phyloP scores from a whole-genome alignment of 208 protist genomes.

The Kentomonas sorsogonicus region DNA sequence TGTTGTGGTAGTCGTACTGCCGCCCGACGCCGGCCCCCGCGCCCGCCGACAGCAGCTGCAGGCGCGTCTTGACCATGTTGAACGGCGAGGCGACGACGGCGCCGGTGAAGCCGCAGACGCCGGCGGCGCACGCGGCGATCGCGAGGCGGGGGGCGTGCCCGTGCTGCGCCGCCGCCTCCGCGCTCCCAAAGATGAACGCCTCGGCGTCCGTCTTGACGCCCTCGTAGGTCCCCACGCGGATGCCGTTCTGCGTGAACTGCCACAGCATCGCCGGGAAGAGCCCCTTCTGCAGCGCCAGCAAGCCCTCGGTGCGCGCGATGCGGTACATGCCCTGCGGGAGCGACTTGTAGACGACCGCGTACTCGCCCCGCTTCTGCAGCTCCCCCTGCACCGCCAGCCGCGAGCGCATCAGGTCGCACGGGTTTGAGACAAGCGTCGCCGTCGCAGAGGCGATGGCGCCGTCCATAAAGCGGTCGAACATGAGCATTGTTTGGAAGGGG shows the following conservation, averaged over 20 bases:
- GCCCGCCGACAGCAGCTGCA: slow-evolving; percentile 43
- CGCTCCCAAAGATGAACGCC: slow-evolving; percentile 17
- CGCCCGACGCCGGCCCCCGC: slow-evolving; percentile 27
- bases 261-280: slow-evolving; percentile 33
- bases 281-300: slow-evolving; percentile 51
- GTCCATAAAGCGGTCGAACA: slow-evolving; percentile 44
- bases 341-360: slow-evolving; percentile 43
- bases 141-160: slow-evolving; percentile 2
- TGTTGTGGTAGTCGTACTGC: slow-evolving; percentile 45
- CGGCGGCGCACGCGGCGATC: slow-evolving; percentile 13
- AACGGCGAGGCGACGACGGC: slow-evolving; percentile 48
- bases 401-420: slow-evolving; percentile 71
- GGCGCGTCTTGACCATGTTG: slow-evolving; percentile 60
- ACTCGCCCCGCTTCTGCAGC: slow-evolving; percentile 33
- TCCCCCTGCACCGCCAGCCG: slow-evolving; percentile 72
- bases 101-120: slow-evolving; percentile 39
- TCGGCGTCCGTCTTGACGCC: slow-evolving; percentile 14
- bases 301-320: slow-evolving; percentile 40
- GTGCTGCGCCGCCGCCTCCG: slow-evolving; percentile 5
- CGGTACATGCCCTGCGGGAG: slow-evolving; percentile 39
- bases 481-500: neutral
- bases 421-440: slow-evolving; percentile 56
- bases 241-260: slow-evolving; percentile 59
- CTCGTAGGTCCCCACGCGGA: slow-evolving; percentile 53
- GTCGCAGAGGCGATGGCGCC: slow-evolving; percentile 37